Evolutionary conservation across 495 filamentous ascomycete species (phyloP), one percentile per base, ranked within the genome.

Genomic region (Pseudevernia furfuracea): DNA sequence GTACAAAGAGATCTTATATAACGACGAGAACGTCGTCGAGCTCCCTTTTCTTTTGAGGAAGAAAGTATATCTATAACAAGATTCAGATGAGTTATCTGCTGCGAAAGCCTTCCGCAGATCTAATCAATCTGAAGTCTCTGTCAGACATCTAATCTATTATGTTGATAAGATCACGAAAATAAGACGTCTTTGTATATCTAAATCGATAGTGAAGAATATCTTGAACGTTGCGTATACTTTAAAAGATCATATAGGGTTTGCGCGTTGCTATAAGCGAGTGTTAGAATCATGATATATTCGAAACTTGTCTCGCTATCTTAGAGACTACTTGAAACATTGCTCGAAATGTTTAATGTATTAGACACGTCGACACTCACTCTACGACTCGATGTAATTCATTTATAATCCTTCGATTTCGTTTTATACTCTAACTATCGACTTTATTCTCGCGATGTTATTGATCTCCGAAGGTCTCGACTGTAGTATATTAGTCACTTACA

Each of bases 391-490:
- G 11, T 25, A 60, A 15, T 38, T 44, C 15, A 60, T 60, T 23
- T n/a, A 34, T 23, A 39, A 17, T 53, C 11, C 21, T 64, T 43
- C 34, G 23, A 59, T 48, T 46, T 28, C 37, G 2, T 64, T 57
- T 38, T 64, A 64, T 48, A 59, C 41, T 5, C 32, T 56, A 34
- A 44, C 36, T 36, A 44, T 44, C 25, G 17, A 64, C 14, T 46
- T 32, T 59, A 64, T 44, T 44, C 32, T 57, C 11, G 48, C 9
- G 1, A 34, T 64, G 10, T n/a, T 25, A 32, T 38, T 58, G 48
- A 64, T 9, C 4, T 34, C 28, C 34, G n/a, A 63, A 30, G 23
- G 28, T 4, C 41, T 57, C 1, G 56, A 59, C 28, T 64, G 49
- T 49, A 8, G 41, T 48, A 38, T 64, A 28, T 49, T 12, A 1